Evolutionary conservation across 2,329 filamentous ascomycete genomes (phyloP), one percentile per base, ranked within the genome.

Genomic region (Pyricularia sp.): DNA sequence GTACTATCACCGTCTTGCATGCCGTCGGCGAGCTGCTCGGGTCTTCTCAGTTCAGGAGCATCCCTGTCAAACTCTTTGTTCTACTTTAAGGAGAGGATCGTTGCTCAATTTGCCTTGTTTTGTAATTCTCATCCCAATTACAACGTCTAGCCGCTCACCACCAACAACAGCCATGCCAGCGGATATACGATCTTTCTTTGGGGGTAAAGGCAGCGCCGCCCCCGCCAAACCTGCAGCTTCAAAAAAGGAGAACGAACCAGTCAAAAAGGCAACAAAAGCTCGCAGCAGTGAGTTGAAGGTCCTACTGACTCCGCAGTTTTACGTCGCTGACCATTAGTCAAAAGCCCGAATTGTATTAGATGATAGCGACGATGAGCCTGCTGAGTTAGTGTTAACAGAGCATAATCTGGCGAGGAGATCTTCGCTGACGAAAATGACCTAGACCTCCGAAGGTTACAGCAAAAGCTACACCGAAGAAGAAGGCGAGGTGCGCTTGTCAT

Each of bases 111-210:
- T 60, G 13, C 12, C n/a, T 60, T 28, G 57, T 60, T 60, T 13
- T 60, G 24, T 28, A 60, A 5, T 60, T 26, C 12, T 40, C 12
- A 8, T 31, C 57, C 33, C 33, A 40, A 28, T 22, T 31, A 40
- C 9, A 26, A 60, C 24, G 4, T 26, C 13, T 60, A 28, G 13
- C 57, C 12, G 5, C 24, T 60, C 13, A 30, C n/a, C 6, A 16
- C 57, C 16, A 40, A 16, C n/a, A 30, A 33, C 22, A 6, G 4
- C n/a, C 22, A 96, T 96, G 92, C 86, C 92, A 68, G 93, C 64
- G 59, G 64, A 97, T 76, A 97, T 97, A 72, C 84, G 93, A 72
- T 91, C 82, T 70, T 97, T 97, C 77, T 97, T 97, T 79, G 87
- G 88, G 65, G 86, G 89, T 67, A 92, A 92, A 75, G 84, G 85